Evolutionary conservation across 306 rosid species (phyloP), one percentile per base, ranked within the genome.

Genomic region (Quercus aquifolioides): DNA sequence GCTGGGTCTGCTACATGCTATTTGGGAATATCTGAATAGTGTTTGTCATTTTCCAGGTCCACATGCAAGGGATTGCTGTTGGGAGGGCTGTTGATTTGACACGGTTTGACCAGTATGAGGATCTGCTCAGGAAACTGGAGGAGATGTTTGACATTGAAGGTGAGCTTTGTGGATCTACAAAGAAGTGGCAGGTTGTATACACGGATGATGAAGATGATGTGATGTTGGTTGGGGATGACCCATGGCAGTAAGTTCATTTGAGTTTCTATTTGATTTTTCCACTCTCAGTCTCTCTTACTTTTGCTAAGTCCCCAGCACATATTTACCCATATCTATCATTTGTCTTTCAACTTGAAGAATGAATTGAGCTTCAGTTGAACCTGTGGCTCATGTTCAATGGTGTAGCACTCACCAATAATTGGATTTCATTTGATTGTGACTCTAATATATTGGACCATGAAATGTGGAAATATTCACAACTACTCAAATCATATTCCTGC

Each of bases 221-320:
- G 96, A 95, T 95, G 97, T 88, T 95, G 99, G 97, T 88, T 78
- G 99, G 99, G 74, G 97, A 95, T 86, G 97, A 92, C 59, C 99
- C 99, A 41, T 95, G 99, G 99, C 87, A 86, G 99, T 94, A 92
- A 87, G 99, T 85, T 79, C 69, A 73, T 79, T 71, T 71, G 54
- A 69, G 31, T 30, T 49, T 54, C 77, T 75, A 28, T 58, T 30
- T 25, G 55, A 71, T 41, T 46, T 63, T 76, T 43, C 58, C 59
- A 63, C 49, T 14, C 71, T 75, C 18, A 3, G 46, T 18, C 49
- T 17, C 63, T 54, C 46, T n/a, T 33, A 7, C 12, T 23, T 19
- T 43, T 3, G 1, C 35, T 18, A 49, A 41, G 35, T 11, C 5
- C 19, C 10, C 71, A 3, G 28, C 65, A 11, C 31, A 5, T 17